Base-by-base conservation (phyloP, 2,329 filamentous ascomycete genomes). In the Tolypocladium ophioglossoides region DNA sequence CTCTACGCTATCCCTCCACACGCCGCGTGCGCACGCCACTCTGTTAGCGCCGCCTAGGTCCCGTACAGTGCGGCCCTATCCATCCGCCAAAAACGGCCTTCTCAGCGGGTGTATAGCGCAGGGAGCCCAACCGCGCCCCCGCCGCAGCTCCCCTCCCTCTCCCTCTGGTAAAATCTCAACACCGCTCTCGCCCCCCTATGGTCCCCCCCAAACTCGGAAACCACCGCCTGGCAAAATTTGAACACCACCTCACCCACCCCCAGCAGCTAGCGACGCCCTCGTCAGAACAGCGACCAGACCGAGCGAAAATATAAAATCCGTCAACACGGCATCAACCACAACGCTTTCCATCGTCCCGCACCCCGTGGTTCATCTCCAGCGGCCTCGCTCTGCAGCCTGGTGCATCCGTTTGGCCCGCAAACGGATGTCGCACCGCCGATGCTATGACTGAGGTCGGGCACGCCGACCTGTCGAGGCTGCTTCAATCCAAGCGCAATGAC, bases 361-460 rank as follows among this genome's bases (percentile, higher is more conserved):
- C 53, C 50, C 59, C 54, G 54, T 61, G 50, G 58, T 64, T 57
- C 64, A 66, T 69, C 66, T 68, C 64, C 48, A 56, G 58, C 55
- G 55, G 55, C 56, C 55, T 58, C 55, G 53, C 54, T 61, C 55
- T 55, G 59, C 55, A 57, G 51, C 39, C 54, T 64, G 57, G 61
- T 60, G 64, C 78, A 76, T 82, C 75, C 76, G 78, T 82, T 84
- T 83, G 77, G 68, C 64, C 72, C 67, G 67, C 76, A 83, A 85
- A 84, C 82, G 82, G 81, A 85, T 85, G 82, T 84, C 80, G 81
- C 79, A 72, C 75, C 73, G 77, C 75, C 72, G 76, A 82, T 84
- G 82, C 80, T 79, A 85, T 85, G 82, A 84, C 77, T 82, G 80
- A 84, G 80, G 82, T 84, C 77, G 80, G 77, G 74, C 76, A 76